Evolutionary conservation across 2,329 filamentous ascomycete genomes (phyloP), one percentile per base, ranked within the genome.

Genomic region (Paraconiothyrium sp.): DNA sequence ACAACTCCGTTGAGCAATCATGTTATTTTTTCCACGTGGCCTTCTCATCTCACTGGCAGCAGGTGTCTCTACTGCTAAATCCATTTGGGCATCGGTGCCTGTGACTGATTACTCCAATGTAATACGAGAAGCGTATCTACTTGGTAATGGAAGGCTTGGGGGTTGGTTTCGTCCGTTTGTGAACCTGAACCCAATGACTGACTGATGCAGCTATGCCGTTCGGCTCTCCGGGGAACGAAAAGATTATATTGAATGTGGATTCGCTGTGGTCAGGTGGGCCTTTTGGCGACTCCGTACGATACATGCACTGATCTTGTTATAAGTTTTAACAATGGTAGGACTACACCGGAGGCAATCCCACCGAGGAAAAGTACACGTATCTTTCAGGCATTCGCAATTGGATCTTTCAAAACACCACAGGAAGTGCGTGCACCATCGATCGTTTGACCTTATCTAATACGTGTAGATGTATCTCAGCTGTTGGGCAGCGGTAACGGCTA

Each of bases 401-500:
- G 37, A 41, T 41, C 11, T 41, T 41, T 13, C 37, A 41, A 14
- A 41, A 41, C 4, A 41, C 37, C 5, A 41, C 37, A 41, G 37
- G 37, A 13, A 41, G 37, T 41, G 16, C 14, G 37, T 41, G 16
- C 16, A 13, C 37, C 11, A 16, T 16, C 37, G 16, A 16, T 41
- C 11, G 1, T 14, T 14, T 16, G 37, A 41, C 13, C 9, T 41
- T 16, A 1, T 6, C 16, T 41, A 16, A 41, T 16, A 2, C 16
- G 8, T 16, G 16, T 16, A 41, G 37, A 41, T 41, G 37, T 41
- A 6, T 41, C 37, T 6, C 37, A 41, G 5, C 37, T 85, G 6
- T 74, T 83, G 20, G 81, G 81, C 6, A 59, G 54, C 13, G 73
- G 75, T 7, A 67, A 73, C 7, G 68, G 73, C 22, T 85, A 84